Evolutionary conservation across 2,329 filamentous ascomycete species (phyloP), one percentile per base, ranked within the genome.

Genomic region (Diplocarpon mali): DNA sequence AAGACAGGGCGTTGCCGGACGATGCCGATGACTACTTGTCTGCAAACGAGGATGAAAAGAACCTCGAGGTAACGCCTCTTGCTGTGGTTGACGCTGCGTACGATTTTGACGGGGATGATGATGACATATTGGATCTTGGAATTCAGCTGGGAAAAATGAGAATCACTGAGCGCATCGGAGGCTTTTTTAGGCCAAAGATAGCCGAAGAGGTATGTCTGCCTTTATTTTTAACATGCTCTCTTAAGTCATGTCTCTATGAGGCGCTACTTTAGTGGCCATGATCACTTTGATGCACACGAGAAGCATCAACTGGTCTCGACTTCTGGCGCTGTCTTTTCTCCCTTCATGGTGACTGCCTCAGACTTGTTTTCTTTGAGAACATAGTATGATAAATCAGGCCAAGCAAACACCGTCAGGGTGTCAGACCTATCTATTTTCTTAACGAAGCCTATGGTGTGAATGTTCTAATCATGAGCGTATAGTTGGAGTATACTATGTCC

Each of bases 81-180:
- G 76, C 75, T 15, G 70, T 74, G 11, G 69, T 77, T 35, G 83
- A 86, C 63, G 72, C 79, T 46, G 76, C 76, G 2, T 86, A 86
- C 58, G 80, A 82, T 47, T 72, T 78, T 46, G 71, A 75, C 48
- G 71, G 68, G 13, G 78, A 80, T 47, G 78, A 78, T 16, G 69
- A 82, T 58, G 80, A 85, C 47, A 64, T 85, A 37, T 73, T 83
- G 52, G 84, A 88, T 61, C 65, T 88, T 20, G 84, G 83, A 2
- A 75, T 87, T 46, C 73, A 74, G 51, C 70, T 88, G 48, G 83
- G 83, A 1, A 82, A 76, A 60, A 75, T 87, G 71, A 75, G 75
- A 47, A 77, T 88, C 48, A 85, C 80, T 2, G 83, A 88, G 57
- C 71, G 83, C 31, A 76, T 88, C 51, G 84, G 84, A 13, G 83